Evolutionary conservation across 805 yeast species (phyloP).

Genomic region (Wickerhamomyces chaumierensis): DNA sequence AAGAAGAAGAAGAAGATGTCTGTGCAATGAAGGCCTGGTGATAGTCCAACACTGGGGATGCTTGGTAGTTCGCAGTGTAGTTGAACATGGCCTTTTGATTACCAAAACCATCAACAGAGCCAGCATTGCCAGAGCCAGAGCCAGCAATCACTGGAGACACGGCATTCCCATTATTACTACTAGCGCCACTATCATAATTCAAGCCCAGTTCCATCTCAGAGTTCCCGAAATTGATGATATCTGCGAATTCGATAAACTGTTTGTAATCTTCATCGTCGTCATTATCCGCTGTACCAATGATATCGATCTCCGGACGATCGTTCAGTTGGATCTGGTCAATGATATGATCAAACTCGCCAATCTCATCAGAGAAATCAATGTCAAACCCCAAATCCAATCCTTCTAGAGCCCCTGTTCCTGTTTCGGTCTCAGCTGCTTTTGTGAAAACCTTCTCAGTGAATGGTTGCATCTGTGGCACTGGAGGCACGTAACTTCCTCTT

Average conservation of each 20-base stretch:
- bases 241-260: slow-evolving; percentile 34
- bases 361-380: slow-evolving; percentile 16
- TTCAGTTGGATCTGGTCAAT: slow-evolving; percentile 2
- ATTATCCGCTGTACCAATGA: neutral
- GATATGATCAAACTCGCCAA: slow-evolving; percentile 10
- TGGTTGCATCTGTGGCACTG: too few relatives aligned
- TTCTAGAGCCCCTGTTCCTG: slow-evolving; percentile 3
- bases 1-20: too few relatives aligned
- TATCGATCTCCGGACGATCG: too few relatives aligned
- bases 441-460: too few relatives aligned
- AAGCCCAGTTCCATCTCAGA: slow-evolving; percentile 20
- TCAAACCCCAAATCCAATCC: too few relatives aligned
- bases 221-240: slow-evolving; percentile 34
- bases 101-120: neutral
- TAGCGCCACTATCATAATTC: slow-evolving; percentile 10
- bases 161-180: too few relatives aligned
- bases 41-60: neutral
- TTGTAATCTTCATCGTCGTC: slow-evolving; percentile 22
- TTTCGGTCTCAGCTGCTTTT: too few relatives aligned
- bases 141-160: neutral
- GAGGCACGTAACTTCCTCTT: slow-evolving; percentile 4
- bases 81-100: neutral
- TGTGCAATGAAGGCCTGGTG: too few relatives aligned
- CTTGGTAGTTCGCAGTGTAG: neutral
- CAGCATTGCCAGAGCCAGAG: too few relatives aligned